Evolutionary conservation across 2,329 filamentous ascomycete genomes (phyloP), one percentile per base, ranked within the genome.

Genomic region (Ceratocystis smalleyi): DNA sequence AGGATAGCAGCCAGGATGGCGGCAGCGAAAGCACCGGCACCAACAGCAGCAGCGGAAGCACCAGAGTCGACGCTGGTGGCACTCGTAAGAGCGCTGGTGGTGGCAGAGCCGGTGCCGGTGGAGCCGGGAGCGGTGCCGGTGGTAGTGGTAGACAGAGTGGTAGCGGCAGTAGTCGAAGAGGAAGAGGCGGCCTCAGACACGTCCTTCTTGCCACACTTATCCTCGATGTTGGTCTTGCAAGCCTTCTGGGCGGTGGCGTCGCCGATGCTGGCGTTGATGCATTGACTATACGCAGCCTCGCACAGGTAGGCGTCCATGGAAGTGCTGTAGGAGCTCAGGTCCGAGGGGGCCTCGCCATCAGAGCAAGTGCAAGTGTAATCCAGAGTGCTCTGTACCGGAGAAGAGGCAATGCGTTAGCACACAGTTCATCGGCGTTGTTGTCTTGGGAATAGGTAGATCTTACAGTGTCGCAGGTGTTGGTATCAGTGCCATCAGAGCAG

Each of bases 281-380:
- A 84, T 66, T 78, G 72, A 30, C 69, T 67, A 71, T 75, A 81
- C 49, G 80, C 77, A 66, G 75, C 66, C 65, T 77, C 30, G 75
- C 81, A 84, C 70, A 81, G 77, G 70, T 79, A 82, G 65, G 74
- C 76, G 59, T 77, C 76, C 68, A 83, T 73, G 2, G 80, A 81
- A 74, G 82, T 76, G 60, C 67, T 69, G 73, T 81, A 83, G 71
- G 78, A 76, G 71, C 81, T 73, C 57, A 83, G 76, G 65, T 77
- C 78, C 15, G 81, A 80, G 5, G 75, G 73, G 59, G 75, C 76
- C 69, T 71, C 73, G 72, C 82, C 81, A 68, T 72, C 69, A 43
- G 70, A 63, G 75, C 81, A 83, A 17, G 72, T 75, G 72, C 81
- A 83, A 17, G 70, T 68, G 73, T 76, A 83, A 63, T 72, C 68